Evolutionary conservation across 441 rosid species (phyloP).

Genomic region (Erysimum cheiri): DNA sequence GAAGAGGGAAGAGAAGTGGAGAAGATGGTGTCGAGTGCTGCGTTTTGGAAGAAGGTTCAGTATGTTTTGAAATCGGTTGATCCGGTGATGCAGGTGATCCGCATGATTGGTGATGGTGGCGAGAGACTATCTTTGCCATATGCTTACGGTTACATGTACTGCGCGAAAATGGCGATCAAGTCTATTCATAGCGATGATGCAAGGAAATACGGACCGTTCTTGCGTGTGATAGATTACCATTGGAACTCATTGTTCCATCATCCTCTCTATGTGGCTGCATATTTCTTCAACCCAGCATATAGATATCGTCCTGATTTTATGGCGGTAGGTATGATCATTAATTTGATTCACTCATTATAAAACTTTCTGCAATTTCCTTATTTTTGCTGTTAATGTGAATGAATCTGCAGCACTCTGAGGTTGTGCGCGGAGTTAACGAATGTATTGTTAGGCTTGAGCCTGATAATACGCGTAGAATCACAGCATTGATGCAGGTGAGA

Average conservation of each 20-base stretch:
- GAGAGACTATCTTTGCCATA: constrained; percentile 66
- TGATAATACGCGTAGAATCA: constrained; percentile 68
- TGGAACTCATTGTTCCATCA: constrained; percentile 82
- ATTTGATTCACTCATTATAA: not conserved
- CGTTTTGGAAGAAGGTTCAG: constrained; percentile 92
- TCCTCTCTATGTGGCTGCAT: constrained; percentile 90
- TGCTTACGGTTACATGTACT: constrained; percentile 71
- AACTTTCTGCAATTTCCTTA: constrained; percentile 14
- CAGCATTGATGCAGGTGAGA: constrained; percentile 88
- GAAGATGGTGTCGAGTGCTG: constrained; percentile 61
- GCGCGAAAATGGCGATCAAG: constrained; percentile 75
- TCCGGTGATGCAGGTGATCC: constrained; percentile 76
- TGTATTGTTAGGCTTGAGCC: constrained; percentile 84
- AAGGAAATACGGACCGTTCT: constrained; percentile 77
- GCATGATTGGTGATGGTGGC: constrained; percentile 54
- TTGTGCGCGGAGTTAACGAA: constrained; percentile 85
- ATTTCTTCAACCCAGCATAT: constrained; percentile 87
- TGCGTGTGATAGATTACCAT: constrained; percentile 76
- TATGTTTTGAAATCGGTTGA: constrained; percentile 72
- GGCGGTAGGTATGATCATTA: constrained; percentile 53
- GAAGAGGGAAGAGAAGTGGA: constrained; percentile 86
- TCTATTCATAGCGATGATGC: constrained; percentile 73
- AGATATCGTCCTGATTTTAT: constrained; percentile 77
- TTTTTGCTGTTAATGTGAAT: constrained; percentile 24
- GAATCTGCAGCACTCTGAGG: constrained; percentile 70